Evolutionary conservation across 192 early-diverging fungal species (phyloP), one percentile per base, ranked within the genome.

Genomic region (Backusella tuberculispora): DNA sequence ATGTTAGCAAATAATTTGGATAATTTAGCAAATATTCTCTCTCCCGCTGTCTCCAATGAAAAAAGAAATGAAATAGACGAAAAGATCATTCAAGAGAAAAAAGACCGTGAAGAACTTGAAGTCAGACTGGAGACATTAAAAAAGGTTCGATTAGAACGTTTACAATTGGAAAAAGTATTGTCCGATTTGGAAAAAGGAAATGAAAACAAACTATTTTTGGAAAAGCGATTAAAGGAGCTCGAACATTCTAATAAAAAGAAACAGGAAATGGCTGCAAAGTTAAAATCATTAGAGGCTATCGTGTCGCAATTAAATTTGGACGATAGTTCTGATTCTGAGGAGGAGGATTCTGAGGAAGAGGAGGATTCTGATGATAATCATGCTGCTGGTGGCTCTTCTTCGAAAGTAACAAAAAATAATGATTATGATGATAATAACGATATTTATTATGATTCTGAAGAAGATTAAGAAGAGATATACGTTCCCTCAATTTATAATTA

Each of bases 401-500:
- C 48, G 6, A 50, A 2, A n/a, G 0, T 19, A 10, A 60, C 4
- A 9, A 21, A 12, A 26, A 24, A 9, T 26, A 60, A 60, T 24
- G 53, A 24, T 8, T 26, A 26, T 60, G 53, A 24, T 24, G 53
- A 60, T 60, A 60, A 60, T 4, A 60, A 60, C 4, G 53, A 60
- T 60, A 19, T 60, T 60, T 60, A 60, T 26, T 60, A 60, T 29
- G 53, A 60, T 13, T 60, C 53, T 24, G 53, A 60, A 5, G 53
- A 60, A 60, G 21, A 60, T 5, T 8, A 13, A 24, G 53, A 26
- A 13, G 50, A 26, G 12, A 26, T 26, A 9, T 26, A 12, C 9
- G 10, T 26, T 26, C 24, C 0, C 9, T 1, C 7, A 10, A 26
- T 4, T 12, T 13, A 60, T 26, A 60, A 26, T 60, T 26, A 60